Evolutionary conservation across 257 asterid species (phyloP).

Genomic region (Solanum rostratum): DNA sequence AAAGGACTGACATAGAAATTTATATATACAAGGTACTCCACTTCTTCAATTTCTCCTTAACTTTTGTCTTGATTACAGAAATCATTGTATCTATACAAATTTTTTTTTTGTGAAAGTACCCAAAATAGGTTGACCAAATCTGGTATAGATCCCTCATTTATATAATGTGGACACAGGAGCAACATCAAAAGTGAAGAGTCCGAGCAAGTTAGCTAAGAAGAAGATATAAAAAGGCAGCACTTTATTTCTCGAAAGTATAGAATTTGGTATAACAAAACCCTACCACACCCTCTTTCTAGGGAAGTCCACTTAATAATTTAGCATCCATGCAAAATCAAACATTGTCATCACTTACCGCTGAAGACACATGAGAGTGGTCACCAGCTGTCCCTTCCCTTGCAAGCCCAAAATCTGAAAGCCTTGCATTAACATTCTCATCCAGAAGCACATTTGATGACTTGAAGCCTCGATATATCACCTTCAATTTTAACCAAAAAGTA

Average conservation of each 20-base stretch:
- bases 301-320: background rate
- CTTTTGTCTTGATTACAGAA: too few relatives aligned
- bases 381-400: slow-evolving; percentile 93
- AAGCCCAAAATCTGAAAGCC: slow-evolving; percentile 88
- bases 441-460: slow-evolving; percentile 76
- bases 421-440: slow-evolving; percentile 64
- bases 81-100: background rate
- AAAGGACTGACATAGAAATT: background rate
- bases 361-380: slow-evolving; percentile 67
- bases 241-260: background rate
- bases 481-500: background rate
- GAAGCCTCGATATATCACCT: slow-evolving; percentile 91
- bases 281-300: background rate
- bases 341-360: slow-evolving; percentile 47
- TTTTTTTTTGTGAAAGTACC: background rate
- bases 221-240: background rate
- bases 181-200: background rate
- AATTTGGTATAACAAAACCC: background rate
- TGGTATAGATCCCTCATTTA: background rate
- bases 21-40: background rate
- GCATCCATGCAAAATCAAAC: background rate
- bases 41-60: background rate
- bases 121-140: background rate
- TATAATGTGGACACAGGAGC: background rate
- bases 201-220: background rate